A percentile compares a stretch with the other conserved stretches of the same genome.
Evolutionary conservation across 306 rosid genomes (phyloP).

Genomic region (Mimosa bimucronata): DNA sequence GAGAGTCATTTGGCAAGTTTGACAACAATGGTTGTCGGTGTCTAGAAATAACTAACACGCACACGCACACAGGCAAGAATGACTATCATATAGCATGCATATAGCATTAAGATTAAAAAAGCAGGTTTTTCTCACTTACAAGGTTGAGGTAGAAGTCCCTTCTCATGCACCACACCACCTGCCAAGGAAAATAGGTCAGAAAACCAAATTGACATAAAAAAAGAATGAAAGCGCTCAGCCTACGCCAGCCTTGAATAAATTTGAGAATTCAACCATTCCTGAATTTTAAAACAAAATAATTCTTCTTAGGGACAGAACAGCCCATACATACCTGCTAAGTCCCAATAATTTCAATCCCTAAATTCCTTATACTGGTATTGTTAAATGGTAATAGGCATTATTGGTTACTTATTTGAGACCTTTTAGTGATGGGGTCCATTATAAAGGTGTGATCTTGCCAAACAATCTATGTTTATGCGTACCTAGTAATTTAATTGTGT

Average conservation of each 20-base stretch:
- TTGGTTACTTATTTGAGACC: neutral
- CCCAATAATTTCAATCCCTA: neutral
- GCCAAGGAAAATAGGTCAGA: conserved; percentile 38
- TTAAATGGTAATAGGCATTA: neutral
- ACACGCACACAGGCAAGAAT: conserved; percentile 5
- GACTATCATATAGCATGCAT: neutral
- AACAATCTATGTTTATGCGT: neutral
- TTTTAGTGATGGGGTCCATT: neutral
- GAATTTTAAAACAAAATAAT: neutral
- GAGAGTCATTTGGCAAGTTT: no score
- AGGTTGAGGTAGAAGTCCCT: conserved; percentile 84
- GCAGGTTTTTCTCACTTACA: conserved; percentile 56
- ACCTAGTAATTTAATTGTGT: neutral
- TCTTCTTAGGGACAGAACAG: neutral
- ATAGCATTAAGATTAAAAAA: conserved; percentile 22
- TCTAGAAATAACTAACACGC: no score
- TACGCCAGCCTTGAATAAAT: conserved; percentile 4
- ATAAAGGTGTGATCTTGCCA: neutral
- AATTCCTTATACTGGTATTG: neutral
- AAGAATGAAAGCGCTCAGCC: conserved; percentile 11
- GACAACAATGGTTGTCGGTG: no score
- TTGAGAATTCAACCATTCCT: neutral
- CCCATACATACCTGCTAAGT: neutral
- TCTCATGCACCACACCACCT: conserved; percentile 95
- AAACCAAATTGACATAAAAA: conserved; percentile 31